These are phyloP conservation scores for Pythium myriotylum DNA, from an alignment of 352 stramenopile species.

Conservation along the genomic window DNA sequence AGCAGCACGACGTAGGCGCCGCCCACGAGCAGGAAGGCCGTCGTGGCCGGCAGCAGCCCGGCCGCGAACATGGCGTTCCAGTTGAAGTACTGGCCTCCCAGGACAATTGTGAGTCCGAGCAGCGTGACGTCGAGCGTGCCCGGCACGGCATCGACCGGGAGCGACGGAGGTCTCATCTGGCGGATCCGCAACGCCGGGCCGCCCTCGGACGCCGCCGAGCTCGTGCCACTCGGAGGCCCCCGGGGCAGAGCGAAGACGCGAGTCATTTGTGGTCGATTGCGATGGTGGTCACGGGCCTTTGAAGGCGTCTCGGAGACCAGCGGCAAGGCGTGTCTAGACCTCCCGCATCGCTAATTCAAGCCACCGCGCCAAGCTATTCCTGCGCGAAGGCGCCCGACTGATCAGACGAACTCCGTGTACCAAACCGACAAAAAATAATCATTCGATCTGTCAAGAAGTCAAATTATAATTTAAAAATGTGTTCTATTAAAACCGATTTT, in stretches of 20 bases:
- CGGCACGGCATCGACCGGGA: not conserved
- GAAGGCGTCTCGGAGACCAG: not conserved
- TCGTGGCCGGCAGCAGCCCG: conserved; percentile 16
- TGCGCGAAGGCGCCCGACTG: too few relatives aligned
- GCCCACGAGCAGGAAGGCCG: conserved; percentile 19
- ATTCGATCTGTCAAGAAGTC: too few relatives aligned
- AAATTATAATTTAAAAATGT: too few relatives aligned
- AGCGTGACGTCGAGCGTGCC: conserved; percentile 24
- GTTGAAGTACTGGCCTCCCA: conserved; percentile 36
- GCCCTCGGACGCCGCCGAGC: conserved; percentile 12
- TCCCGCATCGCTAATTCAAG: too few relatives aligned
- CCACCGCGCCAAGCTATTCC: too few relatives aligned
- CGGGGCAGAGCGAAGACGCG: not conserved
- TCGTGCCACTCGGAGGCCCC: not conserved
- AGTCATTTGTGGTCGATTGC: too few relatives aligned
- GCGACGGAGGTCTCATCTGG: not conserved
- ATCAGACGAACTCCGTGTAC: too few relatives aligned
- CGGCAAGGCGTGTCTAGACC: too few relatives aligned
- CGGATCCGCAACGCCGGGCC: conserved; percentile 9
- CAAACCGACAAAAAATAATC: too few relatives aligned
- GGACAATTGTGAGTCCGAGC: conserved; percentile 33
- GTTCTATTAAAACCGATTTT: too few relatives aligned
- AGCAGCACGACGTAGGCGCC: conserved; percentile 27
- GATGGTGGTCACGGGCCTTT: too few relatives aligned
- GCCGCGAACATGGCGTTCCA: conserved; percentile 35